Percentiles rank a stretch among this genome's conserved stretches.
phyloP scores from a whole-genome alignment of 2,329 filamentous ascomycete genomes.

The Daldinia sp. region DNA sequence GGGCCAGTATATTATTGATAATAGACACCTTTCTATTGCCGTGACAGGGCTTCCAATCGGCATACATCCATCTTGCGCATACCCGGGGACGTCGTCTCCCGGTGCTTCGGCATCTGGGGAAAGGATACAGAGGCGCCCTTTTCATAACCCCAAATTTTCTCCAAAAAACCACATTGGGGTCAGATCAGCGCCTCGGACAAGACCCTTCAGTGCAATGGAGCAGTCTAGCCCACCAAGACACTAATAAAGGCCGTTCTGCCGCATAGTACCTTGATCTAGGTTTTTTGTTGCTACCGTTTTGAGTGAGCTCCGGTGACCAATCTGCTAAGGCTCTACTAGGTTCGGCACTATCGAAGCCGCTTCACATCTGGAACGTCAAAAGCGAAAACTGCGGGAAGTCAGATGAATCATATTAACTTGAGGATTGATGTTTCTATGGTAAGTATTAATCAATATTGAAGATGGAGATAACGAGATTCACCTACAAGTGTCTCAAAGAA shows the following conservation, averaged over 20 bases:
- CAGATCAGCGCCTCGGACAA: conserved; percentile 33
- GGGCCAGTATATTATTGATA: conserved; percentile 23
- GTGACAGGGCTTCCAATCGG: conserved; percentile 30
- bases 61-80: conserved; percentile 26
- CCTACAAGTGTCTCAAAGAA: conserved; percentile 5
- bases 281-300: conserved; percentile 21
- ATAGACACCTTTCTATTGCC: conserved; percentile 14
- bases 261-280: conserved; percentile 36
- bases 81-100: conserved; percentile 28
- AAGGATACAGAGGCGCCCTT: conserved; percentile 19
- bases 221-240: conserved; percentile 28
- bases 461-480: background rate
- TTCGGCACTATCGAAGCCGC: conserved; percentile 28
- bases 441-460: conserved; percentile 5
- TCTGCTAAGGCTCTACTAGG: conserved; percentile 15
- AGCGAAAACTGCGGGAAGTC: conserved; percentile 17
- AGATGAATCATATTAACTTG: conserved; percentile 18
- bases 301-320: conserved; percentile 23
- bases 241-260: conserved; percentile 36
- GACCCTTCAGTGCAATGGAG: conserved; percentile 28
- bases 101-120: conserved; percentile 39
- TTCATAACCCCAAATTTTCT: conserved; percentile 35
- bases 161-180: conserved; percentile 33
- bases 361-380: conserved; percentile 9
- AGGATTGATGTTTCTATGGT: conserved; percentile 16